phyloP scores from a whole-genome alignment of 2,329 filamentous ascomycete genomes.

The Aphanocladium album region DNA sequence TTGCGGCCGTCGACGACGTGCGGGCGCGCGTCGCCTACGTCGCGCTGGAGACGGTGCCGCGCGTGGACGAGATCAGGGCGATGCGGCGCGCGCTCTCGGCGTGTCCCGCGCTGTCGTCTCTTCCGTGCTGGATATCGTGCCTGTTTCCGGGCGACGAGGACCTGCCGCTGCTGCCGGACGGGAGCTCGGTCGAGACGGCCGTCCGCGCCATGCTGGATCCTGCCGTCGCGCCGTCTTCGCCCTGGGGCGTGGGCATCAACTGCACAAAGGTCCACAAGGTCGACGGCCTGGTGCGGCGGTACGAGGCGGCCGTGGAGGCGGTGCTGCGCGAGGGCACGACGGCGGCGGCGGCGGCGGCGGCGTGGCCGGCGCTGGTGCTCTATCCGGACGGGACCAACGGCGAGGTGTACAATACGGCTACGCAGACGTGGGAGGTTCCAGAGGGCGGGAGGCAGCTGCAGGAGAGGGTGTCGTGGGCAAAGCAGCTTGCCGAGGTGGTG shows the following conservation, averaged over 20 bases:
- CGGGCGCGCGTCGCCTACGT: constrained; percentile 44
- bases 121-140: constrained; percentile 57
- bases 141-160: constrained; percentile 54
- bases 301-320: constrained; percentile 43
- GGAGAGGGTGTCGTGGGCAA: constrained; percentile 38
- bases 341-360: constrained; percentile 27
- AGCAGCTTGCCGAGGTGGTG: constrained; percentile 38
- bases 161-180: constrained; percentile 55
- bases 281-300: constrained; percentile 47
- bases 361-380: constrained; percentile 53
- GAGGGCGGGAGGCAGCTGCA: constrained; percentile 41
- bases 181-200: constrained; percentile 34
- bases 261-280: constrained; percentile 64
- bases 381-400: constrained; percentile 67
- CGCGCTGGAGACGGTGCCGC: constrained; percentile 62
- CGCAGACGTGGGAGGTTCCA: constrained; percentile 53
- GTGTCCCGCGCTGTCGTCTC: constrained; percentile 20
- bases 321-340: constrained; percentile 32
- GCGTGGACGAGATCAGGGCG: constrained; percentile 56
- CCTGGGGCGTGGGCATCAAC: constrained; percentile 64
- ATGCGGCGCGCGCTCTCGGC: constrained; percentile 41
- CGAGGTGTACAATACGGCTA: constrained; percentile 60
- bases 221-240: constrained; percentile 15
- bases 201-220: constrained; percentile 34
- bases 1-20: constrained; percentile 36